Base-by-base conservation (phyloP, 208 protist species). In the Leishmania mexicana region DNA sequence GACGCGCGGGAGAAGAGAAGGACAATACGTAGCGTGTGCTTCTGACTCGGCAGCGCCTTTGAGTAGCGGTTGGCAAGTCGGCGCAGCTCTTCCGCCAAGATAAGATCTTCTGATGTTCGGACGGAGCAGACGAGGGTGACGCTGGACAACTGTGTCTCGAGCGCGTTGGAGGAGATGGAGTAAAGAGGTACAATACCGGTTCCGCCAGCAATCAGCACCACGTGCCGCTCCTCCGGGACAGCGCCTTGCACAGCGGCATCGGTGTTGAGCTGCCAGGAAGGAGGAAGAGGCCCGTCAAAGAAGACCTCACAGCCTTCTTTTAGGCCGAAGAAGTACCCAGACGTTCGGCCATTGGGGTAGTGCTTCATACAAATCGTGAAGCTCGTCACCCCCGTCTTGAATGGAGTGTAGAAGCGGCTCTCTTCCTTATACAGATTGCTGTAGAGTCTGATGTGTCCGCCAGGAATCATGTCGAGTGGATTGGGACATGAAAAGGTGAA, bases 201-300 rank as follows among this genome's bases (percentile, higher is more conserved):
- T 67, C 93, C 93, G 60, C 90, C 93, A 17, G 87, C 90, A 57
- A 95, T 45, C 31, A 95, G 87, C 75, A 95, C 58, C 7, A 97
- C 78, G 81, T 94, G 89, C 38, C 87, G 79, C 28, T 73, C 51
- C 19, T 83, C 62, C 38, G 62, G 60, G 17, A 68, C 47, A 24
- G 75, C 65, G 47, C 60, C 75, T 11, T 80, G 80, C n/a, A 96
- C 78, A 24, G 57, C 54, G 1, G 80, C 40, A 70, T 96, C 90
- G 73, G 79, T 75, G 62, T 78, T 78, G 15, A 88, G 86, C 70
- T 83, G 62, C 91, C 90, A 96, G 13, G 78, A 53, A 0, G 93
- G 93, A 19, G 81, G 45, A 54, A 90, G 81, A 31, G 91, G 91
- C 10, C 91, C 91, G 19, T 90, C 83, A 78, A 89, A 96, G 75